Evolutionary conservation across 306 rosid genomes (phyloP).

Genomic region (peach (Prunus persica)): DNA sequence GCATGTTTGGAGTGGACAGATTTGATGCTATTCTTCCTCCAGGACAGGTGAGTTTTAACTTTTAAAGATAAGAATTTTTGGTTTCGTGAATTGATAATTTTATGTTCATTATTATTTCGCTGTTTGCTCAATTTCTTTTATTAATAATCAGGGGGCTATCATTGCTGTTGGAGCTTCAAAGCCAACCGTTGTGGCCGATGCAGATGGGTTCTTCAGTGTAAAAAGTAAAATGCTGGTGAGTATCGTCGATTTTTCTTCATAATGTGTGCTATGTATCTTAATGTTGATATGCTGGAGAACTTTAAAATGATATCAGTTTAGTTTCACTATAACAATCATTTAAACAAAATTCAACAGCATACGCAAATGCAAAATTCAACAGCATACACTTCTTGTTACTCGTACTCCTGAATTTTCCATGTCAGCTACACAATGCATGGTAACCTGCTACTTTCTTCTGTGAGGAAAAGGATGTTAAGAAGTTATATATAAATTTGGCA

Average conservation of each 20-base stretch:
- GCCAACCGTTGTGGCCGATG: constrained; percentile 66
- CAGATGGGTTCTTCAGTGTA: constrained; percentile 76
- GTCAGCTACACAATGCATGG: background rate
- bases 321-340: background rate
- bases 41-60: constrained; percentile 64
- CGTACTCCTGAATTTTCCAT: background rate
- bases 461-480: background rate
- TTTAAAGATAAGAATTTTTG: background rate
- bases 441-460: background rate
- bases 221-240: constrained; percentile 87
- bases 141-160: constrained; percentile 74
- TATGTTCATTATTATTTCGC: constrained; percentile 12
- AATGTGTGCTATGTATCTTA: background rate
- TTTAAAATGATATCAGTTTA: background rate
- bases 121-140: constrained; percentile 20
- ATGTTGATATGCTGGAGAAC: background rate
- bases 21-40: constrained; percentile 98
- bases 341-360: background rate
- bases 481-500: background rate
- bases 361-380: background rate
- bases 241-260: background rate
- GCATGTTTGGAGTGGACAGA: constrained; percentile 93
- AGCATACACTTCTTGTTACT: background rate
- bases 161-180: constrained; percentile 98
- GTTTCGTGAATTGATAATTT: background rate